These are phyloP conservation scores for Wickerhamia fluorescens DNA, from an alignment of 805 yeast species.

Conservation along the genomic window DNA sequence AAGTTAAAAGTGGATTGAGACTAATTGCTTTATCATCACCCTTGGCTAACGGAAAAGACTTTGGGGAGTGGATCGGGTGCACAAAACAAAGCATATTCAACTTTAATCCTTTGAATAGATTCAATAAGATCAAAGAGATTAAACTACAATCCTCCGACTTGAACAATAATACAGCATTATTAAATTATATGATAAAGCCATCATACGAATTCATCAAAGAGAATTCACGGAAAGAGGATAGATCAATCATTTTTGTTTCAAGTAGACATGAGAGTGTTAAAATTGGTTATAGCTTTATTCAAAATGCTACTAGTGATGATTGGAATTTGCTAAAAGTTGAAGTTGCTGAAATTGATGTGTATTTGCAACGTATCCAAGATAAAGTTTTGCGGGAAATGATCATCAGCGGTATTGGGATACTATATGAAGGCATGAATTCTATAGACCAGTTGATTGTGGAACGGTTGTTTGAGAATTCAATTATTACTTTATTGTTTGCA, in stretches of 20 bases:
- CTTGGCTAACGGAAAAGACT: slow-evolving; percentile 65
- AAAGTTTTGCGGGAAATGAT: slow-evolving; percentile 36
- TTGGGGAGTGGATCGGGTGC: slow-evolving; percentile 85
- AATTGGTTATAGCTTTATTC: slow-evolving; percentile 39
- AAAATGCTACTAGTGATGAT: slow-evolving; percentile 29
- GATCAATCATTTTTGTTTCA: slow-evolving; percentile 51
- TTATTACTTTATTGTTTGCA: slow-evolving; percentile 51
- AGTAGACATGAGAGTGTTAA: slow-evolving; percentile 48
- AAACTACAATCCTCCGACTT: slow-evolving; percentile 43
- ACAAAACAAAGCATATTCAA: slow-evolving; percentile 55
- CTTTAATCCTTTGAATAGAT: slow-evolving; percentile 58
- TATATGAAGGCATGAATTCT: slow-evolving; percentile 49
- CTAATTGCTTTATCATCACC: slow-evolving; percentile 67
- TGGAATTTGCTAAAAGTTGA: slow-evolving; percentile 36
- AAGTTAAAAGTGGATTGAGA: slow-evolving; percentile 50
- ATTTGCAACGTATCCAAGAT: slow-evolving; percentile 43
- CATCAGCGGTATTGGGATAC: slow-evolving; percentile 56
- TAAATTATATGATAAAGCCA: slow-evolving; percentile 45
- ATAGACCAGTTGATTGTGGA: slow-evolving; percentile 52
- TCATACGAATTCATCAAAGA: slow-evolving; percentile 36
- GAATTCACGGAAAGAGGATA: slow-evolving; percentile 3
- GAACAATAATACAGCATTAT: slow-evolving; percentile 45
- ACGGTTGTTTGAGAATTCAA: slow-evolving; percentile 42
- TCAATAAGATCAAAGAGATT: slow-evolving; percentile 47
- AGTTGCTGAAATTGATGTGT: slow-evolving; percentile 29